Base-by-base conservation (phyloP, 2,329 filamentous ascomycete genomes). In the Exophiala xenobiotica region DNA sequence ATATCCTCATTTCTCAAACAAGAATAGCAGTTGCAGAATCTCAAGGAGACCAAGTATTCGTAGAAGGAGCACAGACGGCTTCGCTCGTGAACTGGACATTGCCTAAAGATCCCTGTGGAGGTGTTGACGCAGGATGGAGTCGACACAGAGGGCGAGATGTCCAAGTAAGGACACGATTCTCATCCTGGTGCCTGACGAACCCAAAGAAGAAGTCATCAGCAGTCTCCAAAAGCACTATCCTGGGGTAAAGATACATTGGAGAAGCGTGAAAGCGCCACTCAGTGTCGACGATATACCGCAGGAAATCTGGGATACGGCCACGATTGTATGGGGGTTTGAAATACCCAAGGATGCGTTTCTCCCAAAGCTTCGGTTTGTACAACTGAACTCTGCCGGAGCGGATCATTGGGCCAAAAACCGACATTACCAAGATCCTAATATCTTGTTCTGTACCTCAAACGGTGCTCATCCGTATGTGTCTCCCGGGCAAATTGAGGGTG, bases 331-430 rank as follows among this genome's bases (percentile, higher is more conserved):
- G 18, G 29, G 24, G 2, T 44, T 31, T 27, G 19, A 37, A 9
- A 39, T 50, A 7, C 47, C 47, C 20, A 4, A 26, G 20, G 27
- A 29, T n/a, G 16, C 47, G 9, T 22, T 29, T 26, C 16, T 44
- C 18, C 58, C 63, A 6, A 63, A 67, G 2, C 63, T 77, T 19
- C 68, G 72, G 39, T 75, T 70, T 51, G 68, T 78, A n/a, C 76
- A 78, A 63, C 56, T 74, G 20, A 61, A 65, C 0, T 74, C 70
- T 0, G 71, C 75, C 1, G 76, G 76, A 1, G 70, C 70, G 1
- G 74, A 78, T 53, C 59, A 59, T 29, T 77, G 74, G 72, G 50
- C 67, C 3, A 58, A 60, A 0, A 65, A 73, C 44, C 60, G 60
- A 7, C 53, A 61, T 19, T 76, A 69, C 56, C 50, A 62, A 41